Base-by-base conservation (phyloP, 2,329 filamentous ascomycete genomes). In the Beauveria asiatica region DNA sequence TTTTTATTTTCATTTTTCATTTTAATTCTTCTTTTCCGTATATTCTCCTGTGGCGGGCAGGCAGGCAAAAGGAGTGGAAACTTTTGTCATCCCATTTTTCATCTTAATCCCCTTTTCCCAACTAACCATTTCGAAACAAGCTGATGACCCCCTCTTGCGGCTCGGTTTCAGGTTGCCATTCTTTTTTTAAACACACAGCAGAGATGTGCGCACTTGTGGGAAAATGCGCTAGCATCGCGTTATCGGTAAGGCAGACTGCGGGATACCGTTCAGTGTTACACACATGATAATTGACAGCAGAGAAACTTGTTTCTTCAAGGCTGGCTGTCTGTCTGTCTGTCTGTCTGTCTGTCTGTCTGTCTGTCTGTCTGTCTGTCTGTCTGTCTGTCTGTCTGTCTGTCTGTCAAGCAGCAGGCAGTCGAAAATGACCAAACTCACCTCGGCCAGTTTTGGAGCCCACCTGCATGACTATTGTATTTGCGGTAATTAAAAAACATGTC, bases 121-220 rank as follows among this genome's bases (percentile, higher is more conserved):
- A 48, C 21, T 17, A 55, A 48, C 21, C 10, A n/a, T 17, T 56
- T 19, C 21, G 42, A 56, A 56, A 56, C 49, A 39, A n/a, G 49
- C 27, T 39, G 49, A 37, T 39, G 30, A 37, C 19, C 53, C 53
- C 53, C 53, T 45, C 27, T 17, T 16, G 21, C 42, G 25, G 41
- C 39, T 48, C 19, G 30, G 53, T 45, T 56, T 56, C 53, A 56
- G 53, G 53, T 56, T 56, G 11, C 41, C 10, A n/a, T 56, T 56
- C 53, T 56, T 56, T 56, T 56, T 56, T 48, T 56, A 56, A 45
- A 52, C 49, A 27, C 25, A 27, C 25, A 13, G 2, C 11, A 33
- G 8, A 25, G 41, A 50, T 37, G 49, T 33, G 13, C 17, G 30
- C 10, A 33, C 10, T 33, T 33, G 30, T 33, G 48, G 37, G n/a